A percentile compares a stretch with the other conserved stretches of the same genome.
Evolutionary conservation across 352 stramenopile species (phyloP).

Genomic region (Phytopythium oedochilum): DNA sequence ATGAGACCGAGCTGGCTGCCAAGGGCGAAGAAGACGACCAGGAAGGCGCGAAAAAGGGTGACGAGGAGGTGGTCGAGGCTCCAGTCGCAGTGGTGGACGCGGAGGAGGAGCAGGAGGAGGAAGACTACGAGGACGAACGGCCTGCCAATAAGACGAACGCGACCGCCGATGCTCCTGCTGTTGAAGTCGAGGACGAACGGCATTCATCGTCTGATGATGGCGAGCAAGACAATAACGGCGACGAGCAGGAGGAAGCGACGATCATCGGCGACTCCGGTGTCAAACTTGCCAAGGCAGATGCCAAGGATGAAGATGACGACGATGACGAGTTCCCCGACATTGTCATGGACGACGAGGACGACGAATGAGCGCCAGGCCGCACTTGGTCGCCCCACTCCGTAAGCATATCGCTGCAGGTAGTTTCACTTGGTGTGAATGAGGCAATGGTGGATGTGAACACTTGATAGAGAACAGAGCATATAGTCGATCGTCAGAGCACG

Average conservation of each 20-base stretch:
- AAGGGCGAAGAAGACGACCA: slow-evolving; percentile 17
- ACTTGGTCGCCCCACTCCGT: no score
- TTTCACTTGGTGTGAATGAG: no score
- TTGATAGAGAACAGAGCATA: no score
- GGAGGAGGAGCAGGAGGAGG: slow-evolving; percentile 17
- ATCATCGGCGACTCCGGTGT: not conserved
- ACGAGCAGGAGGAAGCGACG: not conserved
- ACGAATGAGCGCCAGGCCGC: slow-evolving; percentile 21
- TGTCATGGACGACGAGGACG: slow-evolving; percentile 63
- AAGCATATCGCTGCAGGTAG: no score
- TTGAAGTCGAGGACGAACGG: slow-evolving; percentile 12
- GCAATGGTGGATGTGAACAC: no score
- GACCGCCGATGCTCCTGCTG: slow-evolving; percentile 1
- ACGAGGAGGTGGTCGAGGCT: slow-evolving; percentile 16
- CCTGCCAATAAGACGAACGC: slow-evolving; percentile 18
- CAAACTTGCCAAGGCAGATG: not conserved
- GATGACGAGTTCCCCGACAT: slow-evolving; percentile 85
- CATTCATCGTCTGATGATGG: not conserved
- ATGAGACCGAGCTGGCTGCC: slow-evolving; percentile 8
- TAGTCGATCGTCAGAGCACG: no score
- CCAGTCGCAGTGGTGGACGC: not conserved
- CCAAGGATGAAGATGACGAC: slow-evolving; percentile 28
- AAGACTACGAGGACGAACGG: slow-evolving; percentile 39
- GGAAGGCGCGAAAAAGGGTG: slow-evolving; percentile 15
- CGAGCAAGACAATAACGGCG: not conserved